phyloP scores from a whole-genome alignment of 768 basidiomycete genomes.

The Tricholoma hemisulphureum region DNA sequence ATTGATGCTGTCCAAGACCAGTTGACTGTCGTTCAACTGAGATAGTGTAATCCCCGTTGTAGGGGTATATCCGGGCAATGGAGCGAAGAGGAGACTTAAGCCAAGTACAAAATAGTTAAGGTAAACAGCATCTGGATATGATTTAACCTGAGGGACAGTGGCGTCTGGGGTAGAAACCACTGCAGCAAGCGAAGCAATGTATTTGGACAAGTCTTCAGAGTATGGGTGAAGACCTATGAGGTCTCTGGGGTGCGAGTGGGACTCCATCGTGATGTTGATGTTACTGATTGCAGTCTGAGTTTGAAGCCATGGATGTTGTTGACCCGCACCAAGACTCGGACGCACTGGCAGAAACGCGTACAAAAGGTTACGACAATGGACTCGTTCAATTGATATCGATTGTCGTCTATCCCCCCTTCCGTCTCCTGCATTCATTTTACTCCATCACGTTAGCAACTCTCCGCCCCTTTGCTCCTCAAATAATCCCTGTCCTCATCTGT shows the following conservation, averaged over 20 bases:
- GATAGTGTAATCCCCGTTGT: conserved; percentile 41
- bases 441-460: conserved; percentile 32
- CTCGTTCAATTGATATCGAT: conserved; percentile 12
- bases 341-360: neutral
- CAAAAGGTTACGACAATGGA: neutral
- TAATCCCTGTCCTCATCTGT: conserved; percentile 67
- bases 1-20: conserved; percentile 71
- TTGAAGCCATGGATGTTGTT: neutral
- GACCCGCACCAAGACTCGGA: neutral
- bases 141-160: conserved; percentile 63
- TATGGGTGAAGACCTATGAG: conserved; percentile 56
- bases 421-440: conserved; percentile 13
- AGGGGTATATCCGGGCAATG: conserved; percentile 63
- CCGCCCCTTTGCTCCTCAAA: conserved; percentile 55
- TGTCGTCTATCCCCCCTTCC: conserved; percentile 10
- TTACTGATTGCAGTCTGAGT: neutral
- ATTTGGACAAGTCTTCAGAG: conserved; percentile 42
- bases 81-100: conserved; percentile 76
- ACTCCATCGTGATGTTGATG: conserved; percentile 18
- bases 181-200: conserved; percentile 38
- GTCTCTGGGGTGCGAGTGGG: too few species aligned
- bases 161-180: conserved; percentile 18
- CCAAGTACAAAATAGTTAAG: conserved; percentile 81
- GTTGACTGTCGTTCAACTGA: conserved; percentile 46
- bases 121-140: conserved; percentile 82